phyloP scores from a whole-genome alignment of 176 grass and related monocot species.

The Bolboschoenus planiculmis region DNA sequence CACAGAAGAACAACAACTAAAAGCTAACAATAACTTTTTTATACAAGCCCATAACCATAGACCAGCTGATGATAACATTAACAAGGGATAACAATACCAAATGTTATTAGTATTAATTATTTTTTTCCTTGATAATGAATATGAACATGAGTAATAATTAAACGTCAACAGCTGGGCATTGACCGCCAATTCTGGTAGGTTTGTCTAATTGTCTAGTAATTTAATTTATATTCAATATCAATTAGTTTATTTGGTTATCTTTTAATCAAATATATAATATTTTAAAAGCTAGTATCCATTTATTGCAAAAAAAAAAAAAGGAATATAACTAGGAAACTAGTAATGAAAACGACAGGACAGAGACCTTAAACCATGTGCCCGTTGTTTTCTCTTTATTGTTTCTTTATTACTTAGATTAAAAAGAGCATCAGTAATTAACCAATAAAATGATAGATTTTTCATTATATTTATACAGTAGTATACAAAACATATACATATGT shows the following conservation, averaged over 20 bases:
- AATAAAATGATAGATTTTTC: not conserved
- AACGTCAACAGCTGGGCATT: conserved; percentile 1
- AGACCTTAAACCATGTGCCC: not conserved
- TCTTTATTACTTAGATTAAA: not conserved
- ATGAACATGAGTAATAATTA: conserved; percentile 15
- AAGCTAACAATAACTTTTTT: not conserved
- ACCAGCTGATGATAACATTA: not conserved
- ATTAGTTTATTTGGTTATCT: not conserved
- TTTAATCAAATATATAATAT: not conserved
- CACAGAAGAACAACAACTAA: not conserved
- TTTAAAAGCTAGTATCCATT: not conserved
- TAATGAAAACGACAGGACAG: not conserved
- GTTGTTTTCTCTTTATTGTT: not conserved
- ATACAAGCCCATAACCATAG: not conserved
- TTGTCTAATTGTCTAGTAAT: not conserved
- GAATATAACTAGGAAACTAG: not conserved
- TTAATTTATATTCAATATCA: not conserved
- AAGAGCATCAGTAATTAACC: not conserved
- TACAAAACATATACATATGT: not conserved
- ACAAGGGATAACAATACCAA: not conserved
- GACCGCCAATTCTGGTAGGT: not conserved
- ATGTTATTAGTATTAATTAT: not conserved
- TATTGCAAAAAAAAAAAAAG: not conserved
- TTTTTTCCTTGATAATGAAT: not conserved
- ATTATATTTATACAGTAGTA: not conserved